Conservation (phyloP, 352 stramenopile species). For the Chrysophaeum taylorii region DNA sequence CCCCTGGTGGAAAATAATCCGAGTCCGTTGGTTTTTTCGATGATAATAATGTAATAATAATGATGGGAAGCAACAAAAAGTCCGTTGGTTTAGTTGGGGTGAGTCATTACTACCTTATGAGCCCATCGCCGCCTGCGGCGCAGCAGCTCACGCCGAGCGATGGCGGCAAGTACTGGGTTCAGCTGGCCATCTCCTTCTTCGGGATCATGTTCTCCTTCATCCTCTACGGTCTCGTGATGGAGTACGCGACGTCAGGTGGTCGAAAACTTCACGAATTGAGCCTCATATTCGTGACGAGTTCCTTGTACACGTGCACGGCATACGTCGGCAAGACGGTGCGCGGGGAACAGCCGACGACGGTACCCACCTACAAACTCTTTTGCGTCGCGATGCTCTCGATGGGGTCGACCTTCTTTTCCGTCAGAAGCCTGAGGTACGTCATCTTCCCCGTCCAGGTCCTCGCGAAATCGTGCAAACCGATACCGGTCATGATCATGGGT, state of each 20-base stretch:
- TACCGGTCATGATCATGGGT: conserved; percentile 77
- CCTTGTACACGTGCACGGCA: conserved; percentile 61
- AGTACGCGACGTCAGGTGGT: conserved; percentile 65
- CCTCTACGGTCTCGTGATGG: conserved; percentile 64
- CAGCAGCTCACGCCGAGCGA: background rate
- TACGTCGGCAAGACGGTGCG: conserved; percentile 54
- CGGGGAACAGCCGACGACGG: conserved; percentile 45
- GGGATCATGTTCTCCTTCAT: conserved; percentile 68
- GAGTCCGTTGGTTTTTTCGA: too few relatives aligned
- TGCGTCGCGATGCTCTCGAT: conserved; percentile 51
- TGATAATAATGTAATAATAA: too few relatives aligned
- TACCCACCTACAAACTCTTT: conserved; percentile 41
- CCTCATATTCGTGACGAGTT: conserved; percentile 68
- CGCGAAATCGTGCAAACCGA: conserved; percentile 75
- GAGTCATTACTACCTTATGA: too few relatives aligned
- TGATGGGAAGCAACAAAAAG: too few relatives aligned
- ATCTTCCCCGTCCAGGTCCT: conserved; percentile 65
- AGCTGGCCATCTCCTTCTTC: conserved; percentile 56
- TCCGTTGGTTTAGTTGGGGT: too few relatives aligned
- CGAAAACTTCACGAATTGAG: conserved; percentile 63
- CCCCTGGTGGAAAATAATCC: too few relatives aligned
- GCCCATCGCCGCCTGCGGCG: too few relatives aligned
- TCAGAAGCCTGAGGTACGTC: conserved; percentile 62
- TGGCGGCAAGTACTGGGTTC: background rate
- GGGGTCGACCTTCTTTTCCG: conserved; percentile 71